Base-by-base conservation (phyloP, 345 rosid genomes). In the Tarenaya hassleriana region DNA sequence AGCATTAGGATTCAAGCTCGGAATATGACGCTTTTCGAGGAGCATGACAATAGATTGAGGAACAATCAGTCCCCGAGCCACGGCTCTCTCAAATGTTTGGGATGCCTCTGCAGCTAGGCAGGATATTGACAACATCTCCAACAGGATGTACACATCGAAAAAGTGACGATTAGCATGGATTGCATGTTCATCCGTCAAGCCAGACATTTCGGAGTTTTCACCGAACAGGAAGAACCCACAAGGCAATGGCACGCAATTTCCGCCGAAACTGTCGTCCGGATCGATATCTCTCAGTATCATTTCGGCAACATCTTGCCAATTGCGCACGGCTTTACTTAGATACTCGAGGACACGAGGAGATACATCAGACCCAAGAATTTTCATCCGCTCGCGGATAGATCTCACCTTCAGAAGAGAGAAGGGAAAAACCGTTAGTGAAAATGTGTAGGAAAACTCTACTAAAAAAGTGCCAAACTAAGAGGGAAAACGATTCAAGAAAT, bases 41-140 rank as follows among this genome's bases (percentile, higher is more conserved):
- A 88, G 95, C 82, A 82, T 63, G 52, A 86, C 83, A 20, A 84
- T 79, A 53, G 84, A 72, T 60, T 80, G 86, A 61, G 92, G 88
- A 43, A 65, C 70, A 66, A 94, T 71, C 60, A 80, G 79, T 67
- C 99, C 97, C 59, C 80, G 81, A 56, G 79, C 81, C 51, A 88
- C 83, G 63, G 99, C 96, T 72, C 83, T 83, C 79, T 86, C 92
- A 40, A 94, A 84, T 12, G 95, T 86, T 74, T 86, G 92, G 57
- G 89, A 78, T 58, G 95, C 95, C 71, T 88, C 94, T 57, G 63
- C 77, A 52, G 95, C 92, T 63, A 94, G 80, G 74, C 79, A 78
- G 48, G 95, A 81, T 66, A 86, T 82, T 15, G 99, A 84, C 38
- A 94, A 65, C 96, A 94, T 86, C 75, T 88, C 99, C 46, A 94